Conservation (phyloP, 2,329 filamentous ascomycete species). For the Stagonosporopsis cucurbitacearum region DNA sequence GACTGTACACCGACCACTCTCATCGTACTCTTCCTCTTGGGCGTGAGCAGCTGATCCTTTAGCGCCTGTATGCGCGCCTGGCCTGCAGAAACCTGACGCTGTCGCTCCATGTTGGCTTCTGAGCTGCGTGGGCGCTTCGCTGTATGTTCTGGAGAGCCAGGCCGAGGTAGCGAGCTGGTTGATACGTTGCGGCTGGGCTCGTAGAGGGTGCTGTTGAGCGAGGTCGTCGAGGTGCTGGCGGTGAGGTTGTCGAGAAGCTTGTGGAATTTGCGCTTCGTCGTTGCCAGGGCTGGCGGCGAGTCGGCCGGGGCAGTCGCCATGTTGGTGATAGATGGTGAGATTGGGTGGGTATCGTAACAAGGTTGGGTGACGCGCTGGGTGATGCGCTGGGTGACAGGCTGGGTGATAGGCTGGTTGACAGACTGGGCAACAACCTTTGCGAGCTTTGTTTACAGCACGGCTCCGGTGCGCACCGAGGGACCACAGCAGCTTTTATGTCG, state of each 20-base stretch:
- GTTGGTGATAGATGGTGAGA: background rate
- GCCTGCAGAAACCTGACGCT: slow-evolving; percentile 36
- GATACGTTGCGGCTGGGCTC: slow-evolving; percentile 43
- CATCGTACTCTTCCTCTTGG: slow-evolving; percentile 36
- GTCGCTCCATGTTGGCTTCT: slow-evolving; percentile 35
- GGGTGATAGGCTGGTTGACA: background rate
- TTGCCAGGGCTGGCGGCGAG: slow-evolving; percentile 64
- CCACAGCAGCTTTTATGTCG: background rate
- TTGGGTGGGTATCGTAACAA: too few species aligned
- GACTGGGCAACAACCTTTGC: background rate
- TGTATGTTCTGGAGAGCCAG: slow-evolving; percentile 37
- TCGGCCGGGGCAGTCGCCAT: slow-evolving; percentile 26
- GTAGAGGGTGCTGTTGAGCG: slow-evolving; percentile 42
- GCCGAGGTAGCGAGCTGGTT: slow-evolving; percentile 32
- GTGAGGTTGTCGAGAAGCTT: slow-evolving; percentile 65
- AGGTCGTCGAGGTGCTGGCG: slow-evolving; percentile 57
- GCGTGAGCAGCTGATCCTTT: slow-evolving; percentile 43
- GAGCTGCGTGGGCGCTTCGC: slow-evolving; percentile 47
- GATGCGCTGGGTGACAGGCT: background rate
- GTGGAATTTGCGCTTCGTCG: slow-evolving; percentile 86
- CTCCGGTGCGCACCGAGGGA: background rate
- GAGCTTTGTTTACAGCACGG: slow-evolving; percentile 1
- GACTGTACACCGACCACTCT: slow-evolving; percentile 43
- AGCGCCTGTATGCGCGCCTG: slow-evolving; percentile 40
- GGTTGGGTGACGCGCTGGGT: background rate